Evolutionary conservation across 352 stramenopile genomes (phyloP).

Genomic region (Phytophthora cactorum): DNA sequence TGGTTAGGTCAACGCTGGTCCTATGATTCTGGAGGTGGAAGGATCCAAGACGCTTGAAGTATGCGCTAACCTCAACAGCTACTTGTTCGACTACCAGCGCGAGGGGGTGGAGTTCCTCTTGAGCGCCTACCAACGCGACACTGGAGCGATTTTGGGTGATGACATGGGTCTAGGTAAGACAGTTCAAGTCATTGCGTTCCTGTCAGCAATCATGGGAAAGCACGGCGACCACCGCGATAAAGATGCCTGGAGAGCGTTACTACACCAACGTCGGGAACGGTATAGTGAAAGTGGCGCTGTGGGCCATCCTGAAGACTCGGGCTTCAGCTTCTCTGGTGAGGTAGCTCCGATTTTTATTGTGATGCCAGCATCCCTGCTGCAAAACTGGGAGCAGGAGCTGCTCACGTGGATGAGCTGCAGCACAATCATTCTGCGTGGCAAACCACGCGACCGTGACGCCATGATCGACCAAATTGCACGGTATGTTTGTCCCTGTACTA

Average conservation of each 20-base stretch:
- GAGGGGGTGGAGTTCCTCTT: conserved; percentile 75
- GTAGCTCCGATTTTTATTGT: conserved; percentile 96
- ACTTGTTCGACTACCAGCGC: conserved; percentile 79
- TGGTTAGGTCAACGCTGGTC: conserved; percentile 39
- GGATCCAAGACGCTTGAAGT: conserved; percentile 43
- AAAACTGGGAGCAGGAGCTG: conserved; percentile 99
- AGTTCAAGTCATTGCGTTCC: conserved; percentile 92
- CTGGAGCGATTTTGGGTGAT: conserved; percentile 96
- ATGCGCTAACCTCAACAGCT: conserved; percentile 76
- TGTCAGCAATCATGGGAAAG: conserved; percentile 93
- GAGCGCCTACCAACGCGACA: conserved; percentile 51
- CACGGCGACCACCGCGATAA: conserved; percentile 94
- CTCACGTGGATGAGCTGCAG: conserved; percentile 93
- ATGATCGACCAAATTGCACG: conserved; percentile 73
- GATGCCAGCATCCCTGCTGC: conserved; percentile 96
- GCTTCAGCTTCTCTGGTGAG: conserved; percentile 48
- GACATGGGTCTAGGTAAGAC: conserved; percentile 98
- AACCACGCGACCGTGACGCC: conserved; percentile 54
- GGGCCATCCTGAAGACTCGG: conserved; percentile 46
- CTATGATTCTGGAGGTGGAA: conserved; percentile 43
- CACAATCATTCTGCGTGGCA: conserved; percentile 70
- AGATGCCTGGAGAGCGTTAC: conserved; percentile 93
- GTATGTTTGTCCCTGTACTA: conserved; percentile 24
- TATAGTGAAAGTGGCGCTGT: conserved; percentile 38
- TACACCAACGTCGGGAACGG: conserved; percentile 91